phyloP scores from a whole-genome alignment of 495 filamentous ascomycete genomes.

The Aspergillus saccharolyticus region DNA sequence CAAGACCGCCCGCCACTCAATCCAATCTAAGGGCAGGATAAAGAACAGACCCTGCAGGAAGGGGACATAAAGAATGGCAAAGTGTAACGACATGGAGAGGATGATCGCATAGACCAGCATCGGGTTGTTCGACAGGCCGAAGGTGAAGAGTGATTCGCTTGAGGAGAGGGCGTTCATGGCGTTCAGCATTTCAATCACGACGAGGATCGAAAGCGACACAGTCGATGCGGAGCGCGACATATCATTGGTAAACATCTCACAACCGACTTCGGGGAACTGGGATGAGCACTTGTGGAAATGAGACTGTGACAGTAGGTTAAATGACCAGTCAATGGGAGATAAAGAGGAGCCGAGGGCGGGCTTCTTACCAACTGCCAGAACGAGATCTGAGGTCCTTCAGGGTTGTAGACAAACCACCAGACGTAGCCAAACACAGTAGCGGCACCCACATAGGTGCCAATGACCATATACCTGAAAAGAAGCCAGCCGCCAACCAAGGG shows the following conservation, averaged over 20 bases:
- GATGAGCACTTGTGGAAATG: constrained; percentile 92
- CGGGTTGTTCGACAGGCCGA: constrained; percentile 95
- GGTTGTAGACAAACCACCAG: constrained; percentile 99
- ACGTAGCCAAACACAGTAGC: constrained; percentile 97
- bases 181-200: constrained; percentile 99
- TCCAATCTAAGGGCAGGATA: constrained; percentile 82
- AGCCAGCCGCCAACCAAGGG: constrained; percentile 89
- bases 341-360: background rate
- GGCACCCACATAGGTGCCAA: constrained; percentile 89
- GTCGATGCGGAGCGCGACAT: constrained; percentile 93
- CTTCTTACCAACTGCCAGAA: constrained; percentile 75
- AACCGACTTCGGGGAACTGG: constrained; percentile 86
- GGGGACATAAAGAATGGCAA: constrained; percentile 87
- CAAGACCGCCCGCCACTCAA: constrained; percentile 91
- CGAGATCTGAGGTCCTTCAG: constrained; percentile 84
- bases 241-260: constrained; percentile 87
- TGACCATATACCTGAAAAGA: constrained; percentile 95
- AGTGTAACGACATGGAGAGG: constrained; percentile 94
- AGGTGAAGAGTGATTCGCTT: constrained; percentile 87
- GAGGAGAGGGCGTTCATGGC: constrained; percentile 98
- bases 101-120: constrained; percentile 92
- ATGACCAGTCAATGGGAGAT: background rate
- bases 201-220: constrained; percentile 82
- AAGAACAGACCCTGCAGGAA: constrained; percentile 85
- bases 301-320: constrained; percentile 41